Evolutionary conservation across 306 rosid genomes (phyloP).

Genomic region (Fagus sylvatica): DNA sequence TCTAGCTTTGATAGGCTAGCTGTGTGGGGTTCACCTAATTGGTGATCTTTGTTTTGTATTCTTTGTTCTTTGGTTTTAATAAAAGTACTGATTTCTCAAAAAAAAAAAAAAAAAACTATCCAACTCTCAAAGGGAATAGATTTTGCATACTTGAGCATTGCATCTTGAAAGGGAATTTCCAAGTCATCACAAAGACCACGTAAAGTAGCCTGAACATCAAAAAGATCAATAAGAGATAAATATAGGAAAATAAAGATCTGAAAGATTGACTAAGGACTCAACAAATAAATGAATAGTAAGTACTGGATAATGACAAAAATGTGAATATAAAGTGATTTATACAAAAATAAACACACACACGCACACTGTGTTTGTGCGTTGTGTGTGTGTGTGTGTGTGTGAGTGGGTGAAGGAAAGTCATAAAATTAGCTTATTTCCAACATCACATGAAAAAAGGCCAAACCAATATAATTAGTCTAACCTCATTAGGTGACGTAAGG

Average conservation of each 20-base stretch:
- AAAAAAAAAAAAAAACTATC: not conserved
- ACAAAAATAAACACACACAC: too few species aligned
- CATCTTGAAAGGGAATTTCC: conserved; percentile 65
- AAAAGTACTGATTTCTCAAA: too few species aligned
- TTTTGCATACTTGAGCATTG: conserved; percentile 70
- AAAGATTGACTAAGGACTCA: conserved; percentile 11
- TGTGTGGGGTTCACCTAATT: too few species aligned
- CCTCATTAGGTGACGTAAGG: not conserved
- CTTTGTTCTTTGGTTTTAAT: too few species aligned
- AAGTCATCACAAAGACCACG: conserved; percentile 70
- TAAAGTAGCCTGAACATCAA: conserved; percentile 57
- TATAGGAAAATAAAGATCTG: not conserved
- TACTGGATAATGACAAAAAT: conserved; percentile 7
- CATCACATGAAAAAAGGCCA: not conserved
- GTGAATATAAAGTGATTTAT: not conserved
- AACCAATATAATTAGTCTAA: not conserved
- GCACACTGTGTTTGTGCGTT: too few species aligned
- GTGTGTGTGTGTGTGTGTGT: too few species aligned
- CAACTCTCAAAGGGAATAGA: conserved; percentile 14
- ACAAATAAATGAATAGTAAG: conserved; percentile 1
- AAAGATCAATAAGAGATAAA: not conserved
- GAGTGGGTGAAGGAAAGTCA: not conserved
- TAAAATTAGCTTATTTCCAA: not conserved
- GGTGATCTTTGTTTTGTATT: too few species aligned
- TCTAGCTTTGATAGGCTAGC: too few species aligned